Base-by-base conservation (phyloP, 1,284 basidiomycete genomes). In the Cutaneotrichosporon daszewskae region DNA sequence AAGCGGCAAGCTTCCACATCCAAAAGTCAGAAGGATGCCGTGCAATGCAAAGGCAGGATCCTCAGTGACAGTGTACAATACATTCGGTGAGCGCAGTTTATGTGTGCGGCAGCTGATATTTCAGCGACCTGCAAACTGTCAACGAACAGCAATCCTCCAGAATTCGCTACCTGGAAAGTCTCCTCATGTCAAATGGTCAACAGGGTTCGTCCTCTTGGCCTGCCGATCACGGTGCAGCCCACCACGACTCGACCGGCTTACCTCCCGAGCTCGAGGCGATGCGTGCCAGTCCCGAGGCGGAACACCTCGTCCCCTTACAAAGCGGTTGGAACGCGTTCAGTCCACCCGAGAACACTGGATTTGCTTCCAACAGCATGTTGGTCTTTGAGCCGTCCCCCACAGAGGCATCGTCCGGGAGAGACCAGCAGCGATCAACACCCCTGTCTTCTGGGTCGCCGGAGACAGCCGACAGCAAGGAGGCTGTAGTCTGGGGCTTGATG, bases 1-100 rank as follows among this genome's bases (percentile, higher is more conserved):
- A 58, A 62, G 46, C 54, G 65, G 8, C 52, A 57, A 1, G 51
- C 49, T 1, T 56, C 43, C 2, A 51, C 56, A 16, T 66, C 65
- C 32, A 51, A 58, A 29, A 51, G 51, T 24, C 47, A 49, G 26
- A 66, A 65, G 48, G 66, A 68, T 29, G 52, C 60, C 5, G 59
- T 52, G 2, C 62, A 66, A n/a, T 66, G 64, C 49, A 68, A 68
- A 41, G 66, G 66, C 9, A 44, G 60, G 5, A 66, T 68, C 19
- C 49, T 68, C 20, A 57, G 51, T 12, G 57, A 66, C 43, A 63
- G 60, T 24, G 66, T 68, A 5, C 54, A 58, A 23, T 66, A 68
- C 34, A 68, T 68, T 29, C 54, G 57, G 65, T 67, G 20, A 34
- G 64, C 22, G n/a, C n/a, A n/a, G n/a, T n/a, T n/a, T 9, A 10